Percentiles rank a stretch among this genome's conserved stretches.
phyloP scores from a whole-genome alignment of 495 filamentous ascomycete species.

The Xylaria cubensis region DNA sequence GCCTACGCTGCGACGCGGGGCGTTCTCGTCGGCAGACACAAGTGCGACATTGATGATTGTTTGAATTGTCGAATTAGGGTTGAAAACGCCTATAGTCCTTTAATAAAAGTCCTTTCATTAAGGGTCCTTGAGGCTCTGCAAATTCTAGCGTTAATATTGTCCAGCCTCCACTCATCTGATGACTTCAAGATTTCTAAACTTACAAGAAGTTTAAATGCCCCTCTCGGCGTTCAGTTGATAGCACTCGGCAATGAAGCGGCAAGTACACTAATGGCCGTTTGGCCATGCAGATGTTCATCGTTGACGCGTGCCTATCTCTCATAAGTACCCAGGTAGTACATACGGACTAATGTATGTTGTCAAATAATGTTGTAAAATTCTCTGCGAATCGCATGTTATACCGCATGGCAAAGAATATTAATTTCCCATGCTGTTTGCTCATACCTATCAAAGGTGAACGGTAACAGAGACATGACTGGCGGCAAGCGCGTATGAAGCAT shows the following conservation, averaged over 20 bases:
- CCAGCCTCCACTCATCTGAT: neutral
- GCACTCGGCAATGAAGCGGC: neutral
- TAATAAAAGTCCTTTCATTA: neutral
- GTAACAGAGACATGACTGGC: conserved; percentile 2
- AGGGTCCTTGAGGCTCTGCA: conserved; percentile 12
- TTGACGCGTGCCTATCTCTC: conserved; percentile 1
- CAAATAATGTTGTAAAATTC: conserved; percentile 5
- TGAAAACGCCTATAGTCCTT: neutral
- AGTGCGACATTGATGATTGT: neutral
- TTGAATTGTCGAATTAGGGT: conserved; percentile 12
- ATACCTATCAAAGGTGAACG: neutral
- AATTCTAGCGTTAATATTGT: neutral
- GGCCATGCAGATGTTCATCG: conserved; percentile 10
- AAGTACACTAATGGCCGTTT: conserved; percentile 11
- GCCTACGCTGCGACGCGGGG: conserved; percentile 2
- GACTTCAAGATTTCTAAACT: neutral
- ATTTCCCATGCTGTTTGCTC: neutral
- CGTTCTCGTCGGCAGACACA: conserved; percentile 13
- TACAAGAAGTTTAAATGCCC: neutral
- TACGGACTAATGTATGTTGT: conserved; percentile 4
- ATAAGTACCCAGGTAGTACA: neutral
- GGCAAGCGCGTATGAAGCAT: conserved; percentile 1
- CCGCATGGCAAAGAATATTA: neutral
- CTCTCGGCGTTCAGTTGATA: neutral
- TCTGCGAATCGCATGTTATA: conserved; percentile 24